Conservation (phyloP, 1,139 yeast genomes). For the Lodderomyces orthopsilosis region DNA sequence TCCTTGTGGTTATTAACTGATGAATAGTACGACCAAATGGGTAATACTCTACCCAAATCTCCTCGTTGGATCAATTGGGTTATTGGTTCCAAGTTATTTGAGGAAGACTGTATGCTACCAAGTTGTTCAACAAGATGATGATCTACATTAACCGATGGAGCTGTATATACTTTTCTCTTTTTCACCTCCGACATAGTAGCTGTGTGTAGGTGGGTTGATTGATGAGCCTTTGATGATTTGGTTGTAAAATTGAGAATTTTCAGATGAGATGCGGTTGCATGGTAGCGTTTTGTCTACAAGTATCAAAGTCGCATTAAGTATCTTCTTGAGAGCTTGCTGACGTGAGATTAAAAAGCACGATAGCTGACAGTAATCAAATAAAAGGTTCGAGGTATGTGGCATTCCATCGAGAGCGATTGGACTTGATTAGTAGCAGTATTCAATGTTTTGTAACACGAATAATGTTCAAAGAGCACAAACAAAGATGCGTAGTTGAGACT, state of each 20-base stretch:
- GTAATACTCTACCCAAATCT: slow-evolving; percentile 20
- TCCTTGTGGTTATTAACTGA: slow-evolving; percentile 59
- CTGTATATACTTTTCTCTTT: slow-evolving; percentile 9
- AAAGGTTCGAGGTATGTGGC: too few species aligned
- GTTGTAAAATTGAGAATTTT: not conserved
- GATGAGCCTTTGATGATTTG: not conserved
- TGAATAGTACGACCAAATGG: slow-evolving; percentile 60
- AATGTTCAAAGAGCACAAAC: too few species aligned
- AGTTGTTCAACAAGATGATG: slow-evolving; percentile 14
- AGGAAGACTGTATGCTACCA: slow-evolving; percentile 11
- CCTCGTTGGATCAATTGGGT: slow-evolving; percentile 16
- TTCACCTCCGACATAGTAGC: slow-evolving; percentile 10
- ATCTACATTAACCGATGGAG: slow-evolving; percentile 16
- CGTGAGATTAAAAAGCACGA: too few species aligned
- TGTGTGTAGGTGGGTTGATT: not conserved
- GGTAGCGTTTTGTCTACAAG: not conserved
- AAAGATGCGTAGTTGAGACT: too few species aligned
- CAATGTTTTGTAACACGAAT: too few species aligned
- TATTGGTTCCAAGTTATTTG: slow-evolving; percentile 6
- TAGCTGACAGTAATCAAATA: too few species aligned
- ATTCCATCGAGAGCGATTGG: too few species aligned
- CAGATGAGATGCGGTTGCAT: slow-evolving; percentile 1
- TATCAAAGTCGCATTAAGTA: too few species aligned
- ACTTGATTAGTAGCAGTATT: too few species aligned
- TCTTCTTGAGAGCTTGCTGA: too few species aligned